phyloP scores from a whole-genome alignment of 2,329 filamentous ascomycete species.

The Diaporthe sp. region DNA sequence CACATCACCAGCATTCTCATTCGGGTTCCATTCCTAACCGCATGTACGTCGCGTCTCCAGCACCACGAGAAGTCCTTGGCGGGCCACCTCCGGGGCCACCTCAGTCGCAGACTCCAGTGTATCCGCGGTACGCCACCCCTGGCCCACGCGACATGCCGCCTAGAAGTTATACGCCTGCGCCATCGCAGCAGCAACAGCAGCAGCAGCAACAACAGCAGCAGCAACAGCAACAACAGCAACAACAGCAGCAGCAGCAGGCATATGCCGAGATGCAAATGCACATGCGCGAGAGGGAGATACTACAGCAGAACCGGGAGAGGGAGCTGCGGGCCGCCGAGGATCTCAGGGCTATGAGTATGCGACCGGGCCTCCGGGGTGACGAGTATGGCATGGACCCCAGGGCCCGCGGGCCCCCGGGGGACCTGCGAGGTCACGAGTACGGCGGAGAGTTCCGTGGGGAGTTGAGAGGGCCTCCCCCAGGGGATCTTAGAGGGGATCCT shows the following conservation, averaged over 20 bases:
- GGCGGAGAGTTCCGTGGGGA: constrained; percentile 37
- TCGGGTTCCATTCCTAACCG: constrained; percentile 39
- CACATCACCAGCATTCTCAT: constrained; percentile 40
- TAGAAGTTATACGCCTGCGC: constrained; percentile 38
- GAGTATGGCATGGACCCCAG: constrained; percentile 35
- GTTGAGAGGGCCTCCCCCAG: constrained; percentile 32
- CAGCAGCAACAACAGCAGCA: constrained; percentile 13
- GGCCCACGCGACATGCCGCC: constrained; percentile 38
- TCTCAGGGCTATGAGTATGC: constrained; percentile 38
- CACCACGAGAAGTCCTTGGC: constrained; percentile 37
- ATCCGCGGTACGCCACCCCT: constrained; percentile 38
- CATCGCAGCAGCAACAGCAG: constrained; percentile 30
- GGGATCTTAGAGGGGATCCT: constrained; percentile 8
- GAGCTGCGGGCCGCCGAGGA: constrained; percentile 35
- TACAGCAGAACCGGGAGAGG: constrained; percentile 34
- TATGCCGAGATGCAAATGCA: constrained; percentile 34
- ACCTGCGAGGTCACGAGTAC: constrained; percentile 24
- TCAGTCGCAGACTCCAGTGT: constrained; percentile 35
- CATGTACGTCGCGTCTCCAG: constrained; percentile 36
- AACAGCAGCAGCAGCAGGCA: constrained; percentile 31
- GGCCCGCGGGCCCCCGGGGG: constrained; percentile 24
- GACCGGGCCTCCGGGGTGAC: constrained; percentile 29
- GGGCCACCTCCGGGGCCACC: constrained; percentile 36
- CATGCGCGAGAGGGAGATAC: constrained; percentile 34
- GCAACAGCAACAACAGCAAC: constrained; percentile 16